phyloP scores from a whole-genome alignment of 2,329 filamentous ascomycete species.

The Teratosphaeriaceae sp. region DNA sequence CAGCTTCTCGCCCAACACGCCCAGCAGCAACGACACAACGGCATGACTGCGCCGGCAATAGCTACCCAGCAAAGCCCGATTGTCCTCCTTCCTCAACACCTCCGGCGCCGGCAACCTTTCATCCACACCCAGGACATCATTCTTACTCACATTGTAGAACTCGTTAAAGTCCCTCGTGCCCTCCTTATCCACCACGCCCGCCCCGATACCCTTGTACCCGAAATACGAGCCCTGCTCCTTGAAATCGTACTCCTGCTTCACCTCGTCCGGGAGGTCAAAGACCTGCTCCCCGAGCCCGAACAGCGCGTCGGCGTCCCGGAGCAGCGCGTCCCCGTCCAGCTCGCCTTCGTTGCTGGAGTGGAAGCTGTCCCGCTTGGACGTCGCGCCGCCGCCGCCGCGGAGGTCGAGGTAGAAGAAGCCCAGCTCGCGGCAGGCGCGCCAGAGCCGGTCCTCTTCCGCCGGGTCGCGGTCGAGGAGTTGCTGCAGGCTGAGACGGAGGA shows the following conservation, averaged over 20 bases:
- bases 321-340: constrained; percentile 27
- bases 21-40: constrained; percentile 39
- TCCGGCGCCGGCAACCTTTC: constrained; percentile 37
- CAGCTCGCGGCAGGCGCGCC: constrained; percentile 37
- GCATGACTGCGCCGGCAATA: constrained; percentile 41
- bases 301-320: constrained; percentile 38
- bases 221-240: constrained; percentile 45
- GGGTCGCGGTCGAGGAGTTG: constrained; percentile 28
- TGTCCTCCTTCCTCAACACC: constrained; percentile 30
- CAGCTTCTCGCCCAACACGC: constrained; percentile 38
- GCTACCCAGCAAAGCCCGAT: constrained; percentile 31
- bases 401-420: constrained; percentile 53
- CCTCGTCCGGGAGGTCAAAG: constrained; percentile 42
- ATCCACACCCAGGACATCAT: constrained; percentile 42
- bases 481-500: constrained; percentile 33
- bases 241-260: constrained; percentile 51
- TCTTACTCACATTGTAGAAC: constrained; percentile 50
- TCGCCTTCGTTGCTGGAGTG: constrained; percentile 3
- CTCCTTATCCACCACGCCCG: constrained; percentile 38
- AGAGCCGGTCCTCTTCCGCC: constrained; percentile 32
- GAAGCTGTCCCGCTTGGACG: constrained; percentile 7
- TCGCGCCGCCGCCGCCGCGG: constrained; percentile 10
- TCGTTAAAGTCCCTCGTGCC: constrained; percentile 47
- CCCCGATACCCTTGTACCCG: constrained; percentile 35
- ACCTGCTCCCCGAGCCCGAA: constrained; percentile 41